Conservation (phyloP, 495 filamentous ascomycete genomes). For the Penicillium angulare region DNA sequence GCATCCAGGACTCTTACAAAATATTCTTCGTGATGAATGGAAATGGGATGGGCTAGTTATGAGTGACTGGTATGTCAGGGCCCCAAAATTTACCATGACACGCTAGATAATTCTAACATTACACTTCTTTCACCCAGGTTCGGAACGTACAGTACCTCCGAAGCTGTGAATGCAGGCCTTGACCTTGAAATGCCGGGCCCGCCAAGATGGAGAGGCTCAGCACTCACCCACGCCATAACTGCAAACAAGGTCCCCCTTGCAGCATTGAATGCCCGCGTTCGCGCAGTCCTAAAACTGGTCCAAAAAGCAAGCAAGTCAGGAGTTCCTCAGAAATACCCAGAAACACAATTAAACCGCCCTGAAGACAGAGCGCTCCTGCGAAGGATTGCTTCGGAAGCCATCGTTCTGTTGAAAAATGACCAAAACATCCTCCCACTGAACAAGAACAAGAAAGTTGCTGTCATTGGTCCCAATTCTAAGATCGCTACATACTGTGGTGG, state of each 20-base stretch:
- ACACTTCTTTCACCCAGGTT: conserved; percentile 24
- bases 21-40: conserved; percentile 68
- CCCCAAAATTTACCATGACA: background rate
- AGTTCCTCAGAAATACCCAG: conserved; percentile 52
- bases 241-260: conserved; percentile 52
- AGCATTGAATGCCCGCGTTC: conserved; percentile 55
- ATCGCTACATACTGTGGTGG: conserved; percentile 71
- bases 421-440: conserved; percentile 58
- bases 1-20: conserved; percentile 53
- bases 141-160: conserved; percentile 62
- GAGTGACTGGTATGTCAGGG: conserved; percentile 63
- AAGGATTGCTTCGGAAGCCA: conserved; percentile 59
- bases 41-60: conserved; percentile 66
- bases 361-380: conserved; percentile 62
- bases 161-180: conserved; percentile 60
- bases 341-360: conserved; percentile 56
- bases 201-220: conserved; percentile 54
- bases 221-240: conserved; percentile 50
- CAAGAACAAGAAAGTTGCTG: conserved; percentile 55
- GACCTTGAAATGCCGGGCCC: conserved; percentile 73
- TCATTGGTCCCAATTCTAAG: conserved; percentile 79
- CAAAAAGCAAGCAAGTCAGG: conserved; percentile 56
- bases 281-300: conserved; percentile 56
- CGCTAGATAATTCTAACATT: background rate
- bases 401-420: conserved; percentile 76